Conservation (phyloP, 2,329 filamentous ascomycete species). For the Aspergillus jensenii region DNA sequence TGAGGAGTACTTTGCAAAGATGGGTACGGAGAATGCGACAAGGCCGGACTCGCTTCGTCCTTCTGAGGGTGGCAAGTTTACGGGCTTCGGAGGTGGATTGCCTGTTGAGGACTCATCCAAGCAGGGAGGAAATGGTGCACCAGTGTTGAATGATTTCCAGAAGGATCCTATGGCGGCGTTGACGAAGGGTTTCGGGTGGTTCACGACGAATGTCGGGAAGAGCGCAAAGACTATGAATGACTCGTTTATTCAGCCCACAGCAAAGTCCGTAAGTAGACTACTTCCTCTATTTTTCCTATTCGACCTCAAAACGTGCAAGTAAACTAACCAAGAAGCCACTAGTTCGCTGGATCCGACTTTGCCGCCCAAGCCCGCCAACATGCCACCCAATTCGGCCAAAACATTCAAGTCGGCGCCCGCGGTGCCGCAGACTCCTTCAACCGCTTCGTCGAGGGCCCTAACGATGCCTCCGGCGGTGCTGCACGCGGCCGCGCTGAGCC, state of each 20-base stretch:
- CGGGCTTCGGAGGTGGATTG: constrained; percentile 81
- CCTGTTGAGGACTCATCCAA: constrained; percentile 48
- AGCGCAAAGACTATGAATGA: constrained; percentile 90
- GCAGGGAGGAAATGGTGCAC: constrained; percentile 30
- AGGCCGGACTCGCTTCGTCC: constrained; percentile 75
- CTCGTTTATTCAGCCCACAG: constrained; percentile 87
- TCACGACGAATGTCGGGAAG: constrained; percentile 82
- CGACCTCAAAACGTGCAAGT: background rate
- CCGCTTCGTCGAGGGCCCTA: constrained; percentile 80
- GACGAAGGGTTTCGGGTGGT: constrained; percentile 93
- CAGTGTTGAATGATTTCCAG: constrained; percentile 82
- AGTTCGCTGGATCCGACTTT: constrained; percentile 80
- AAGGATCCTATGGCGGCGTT: constrained; percentile 85
- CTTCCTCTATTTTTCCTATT: background rate
- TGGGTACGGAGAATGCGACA: constrained; percentile 79
- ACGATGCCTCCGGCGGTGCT: constrained; percentile 45
- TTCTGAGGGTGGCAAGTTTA: constrained; percentile 88
- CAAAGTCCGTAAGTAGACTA: constrained; percentile 67
- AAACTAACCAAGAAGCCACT: constrained; percentile 7
- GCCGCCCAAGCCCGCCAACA: constrained; percentile 67
- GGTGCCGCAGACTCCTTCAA: constrained; percentile 77
- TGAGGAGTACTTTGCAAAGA: constrained; percentile 84
- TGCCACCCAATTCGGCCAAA: constrained; percentile 57
- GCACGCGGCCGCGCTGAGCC: constrained; percentile 55
- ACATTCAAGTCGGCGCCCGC: constrained; percentile 64